phyloP scores from a whole-genome alignment of 192 early-diverging fungal genomes.

The Mortierella antarctica region DNA sequence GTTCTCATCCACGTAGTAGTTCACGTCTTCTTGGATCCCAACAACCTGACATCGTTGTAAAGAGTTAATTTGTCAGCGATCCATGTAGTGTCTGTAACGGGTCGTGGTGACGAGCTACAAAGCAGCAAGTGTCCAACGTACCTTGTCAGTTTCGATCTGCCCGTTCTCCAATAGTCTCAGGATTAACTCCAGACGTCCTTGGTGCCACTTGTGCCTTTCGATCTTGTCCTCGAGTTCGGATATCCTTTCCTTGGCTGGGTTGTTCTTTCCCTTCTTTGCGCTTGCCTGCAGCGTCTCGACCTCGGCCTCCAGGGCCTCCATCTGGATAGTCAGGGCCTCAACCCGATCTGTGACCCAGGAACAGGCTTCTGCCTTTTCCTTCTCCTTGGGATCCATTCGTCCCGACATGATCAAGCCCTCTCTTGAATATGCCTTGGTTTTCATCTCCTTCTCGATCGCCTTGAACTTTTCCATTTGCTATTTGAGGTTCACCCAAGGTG shows the following conservation, averaged over 20 bases:
- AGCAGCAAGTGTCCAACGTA: slow-evolving; percentile 16
- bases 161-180: slow-evolving; percentile 94
- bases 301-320: slow-evolving; percentile 94
- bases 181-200: slow-evolving; percentile 90
- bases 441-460: slow-evolving; percentile 97
- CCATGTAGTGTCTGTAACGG: not conserved
- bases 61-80: not conserved
- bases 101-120: not conserved
- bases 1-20: slow-evolving; percentile 93
- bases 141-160: slow-evolving; percentile 86
- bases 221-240: slow-evolving; percentile 76
- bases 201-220: slow-evolving; percentile 94
- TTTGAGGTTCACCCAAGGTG: not conserved
- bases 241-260: slow-evolving; percentile 82
- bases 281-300: slow-evolving; percentile 75
- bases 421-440: slow-evolving; percentile 98
- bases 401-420: slow-evolving; percentile 86
- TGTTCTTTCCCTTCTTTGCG: slow-evolving; percentile 84
- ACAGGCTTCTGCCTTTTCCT: slow-evolving; percentile 87
- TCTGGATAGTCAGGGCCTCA: slow-evolving; percentile 86
- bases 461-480: slow-evolving; percentile 99
- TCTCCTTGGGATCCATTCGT: slow-evolving; percentile 94
- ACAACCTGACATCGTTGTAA: slow-evolving; percentile 62
- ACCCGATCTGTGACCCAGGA: slow-evolving; percentile 88
- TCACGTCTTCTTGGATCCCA: slow-evolving; percentile 88